These are phyloP conservation scores for Coemansia nantahalensis DNA, from an alignment of 192 early-diverging fungal species.

Conservation along the genomic window DNA sequence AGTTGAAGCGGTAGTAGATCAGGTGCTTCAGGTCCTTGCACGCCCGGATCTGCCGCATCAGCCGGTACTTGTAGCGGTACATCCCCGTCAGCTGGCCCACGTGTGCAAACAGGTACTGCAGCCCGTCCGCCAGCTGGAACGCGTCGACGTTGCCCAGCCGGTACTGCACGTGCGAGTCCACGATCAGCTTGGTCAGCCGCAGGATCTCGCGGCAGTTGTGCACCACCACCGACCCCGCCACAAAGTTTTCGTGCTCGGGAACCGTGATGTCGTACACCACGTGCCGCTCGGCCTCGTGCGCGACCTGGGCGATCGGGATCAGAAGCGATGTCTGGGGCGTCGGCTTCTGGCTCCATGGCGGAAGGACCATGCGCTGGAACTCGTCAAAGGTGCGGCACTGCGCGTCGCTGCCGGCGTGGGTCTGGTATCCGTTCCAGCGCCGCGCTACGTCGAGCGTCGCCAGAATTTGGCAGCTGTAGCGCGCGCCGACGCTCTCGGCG, in stretches of 20 bases:
- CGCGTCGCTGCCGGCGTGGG: neutral
- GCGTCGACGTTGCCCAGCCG: constrained; percentile 98
- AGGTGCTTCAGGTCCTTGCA: constrained; percentile 94
- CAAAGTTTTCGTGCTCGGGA: constrained; percentile 52
- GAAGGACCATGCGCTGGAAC: constrained; percentile 10
- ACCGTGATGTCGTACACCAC: constrained; percentile 55
- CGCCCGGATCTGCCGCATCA: constrained; percentile 97
- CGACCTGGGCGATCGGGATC: constrained; percentile 18
- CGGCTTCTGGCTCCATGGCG: too few relatives aligned
- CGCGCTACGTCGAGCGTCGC: constrained; percentile 19
- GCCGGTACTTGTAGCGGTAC: constrained; percentile 98
- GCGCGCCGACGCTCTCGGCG: constrained; percentile 36
- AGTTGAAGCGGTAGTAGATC: constrained; percentile 87
- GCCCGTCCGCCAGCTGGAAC: constrained; percentile 97
- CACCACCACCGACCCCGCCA: constrained; percentile 46
- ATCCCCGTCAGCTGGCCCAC: constrained; percentile 99
- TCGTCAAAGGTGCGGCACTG: constrained; percentile 5
- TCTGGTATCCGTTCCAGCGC: constrained; percentile 32
- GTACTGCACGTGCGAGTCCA: constrained; percentile 98
- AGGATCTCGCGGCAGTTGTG: constrained; percentile 88
- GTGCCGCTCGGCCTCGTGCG: constrained; percentile 3
- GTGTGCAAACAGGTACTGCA: constrained; percentile 98
- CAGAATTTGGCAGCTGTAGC: constrained; percentile 27
- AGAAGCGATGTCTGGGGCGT: constrained; percentile 20
- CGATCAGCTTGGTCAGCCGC: constrained; percentile 92